Evolutionary conservation across 108 stramenopile genomes (phyloP).

Genomic region (Nitzschia putrida): DNA sequence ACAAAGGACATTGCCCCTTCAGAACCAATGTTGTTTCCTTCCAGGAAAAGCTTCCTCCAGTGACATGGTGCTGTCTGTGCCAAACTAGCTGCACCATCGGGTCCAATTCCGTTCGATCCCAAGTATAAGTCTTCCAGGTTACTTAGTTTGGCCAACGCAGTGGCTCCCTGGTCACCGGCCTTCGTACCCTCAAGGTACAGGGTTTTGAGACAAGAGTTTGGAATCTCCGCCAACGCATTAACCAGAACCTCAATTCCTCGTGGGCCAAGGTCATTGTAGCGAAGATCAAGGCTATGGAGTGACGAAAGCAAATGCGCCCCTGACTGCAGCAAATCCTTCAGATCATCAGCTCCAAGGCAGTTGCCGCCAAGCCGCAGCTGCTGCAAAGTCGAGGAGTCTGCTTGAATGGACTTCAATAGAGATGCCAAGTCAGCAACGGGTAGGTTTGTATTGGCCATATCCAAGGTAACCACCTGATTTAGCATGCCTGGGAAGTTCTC

Average conservation of each 20-base stretch:
- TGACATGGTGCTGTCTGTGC: slow-evolving; percentile 18
- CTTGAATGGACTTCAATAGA: background rate
- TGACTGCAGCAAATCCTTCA: background rate
- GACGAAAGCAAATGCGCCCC: background rate
- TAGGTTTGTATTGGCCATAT: slow-evolving; percentile 25
- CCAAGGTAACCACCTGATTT: slow-evolving; percentile 5
- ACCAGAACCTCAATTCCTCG: slow-evolving; percentile 15
- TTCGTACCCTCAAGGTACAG: slow-evolving; percentile 30
- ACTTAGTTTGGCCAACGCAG: slow-evolving; percentile 9
- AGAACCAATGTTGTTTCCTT: slow-evolving; percentile 42
- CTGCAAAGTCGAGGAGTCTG: slow-evolving; percentile 2
- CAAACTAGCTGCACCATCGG: slow-evolving; percentile 31
- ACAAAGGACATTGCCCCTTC: slow-evolving; percentile 40
- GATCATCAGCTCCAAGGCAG: slow-evolving; percentile 6
- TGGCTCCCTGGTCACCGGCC: slow-evolving; percentile 17
- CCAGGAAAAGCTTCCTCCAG: slow-evolving; percentile 36
- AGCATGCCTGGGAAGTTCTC: background rate
- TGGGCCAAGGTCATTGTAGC: slow-evolving; percentile 38
- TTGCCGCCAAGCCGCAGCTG: slow-evolving; percentile 16
- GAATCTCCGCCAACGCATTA: background rate
- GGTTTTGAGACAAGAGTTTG: background rate
- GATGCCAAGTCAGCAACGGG: slow-evolving; percentile 4
- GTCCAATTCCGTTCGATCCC: slow-evolving; percentile 35
- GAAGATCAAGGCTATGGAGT: slow-evolving; percentile 24
- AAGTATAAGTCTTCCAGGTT: slow-evolving; percentile 27